Evolutionary conservation across 495 filamentous ascomycete species (phyloP), one percentile per base, ranked within the genome.

Genomic region (Neurospora discreta): DNA sequence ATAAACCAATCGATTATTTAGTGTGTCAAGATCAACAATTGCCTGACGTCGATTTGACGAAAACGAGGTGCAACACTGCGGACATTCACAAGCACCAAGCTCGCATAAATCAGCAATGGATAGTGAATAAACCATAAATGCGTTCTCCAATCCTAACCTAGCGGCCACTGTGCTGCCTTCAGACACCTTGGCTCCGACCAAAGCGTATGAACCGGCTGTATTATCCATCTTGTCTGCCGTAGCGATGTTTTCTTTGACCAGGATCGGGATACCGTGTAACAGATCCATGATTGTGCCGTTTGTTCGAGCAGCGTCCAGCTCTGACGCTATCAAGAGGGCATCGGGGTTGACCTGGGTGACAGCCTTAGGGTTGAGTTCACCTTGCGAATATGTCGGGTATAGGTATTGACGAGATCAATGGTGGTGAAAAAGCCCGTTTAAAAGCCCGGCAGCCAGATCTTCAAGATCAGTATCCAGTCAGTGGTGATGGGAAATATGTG

Each of bases 221-320:
- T 71, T 80, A 76, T 90, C 87, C 89, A 92, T 89, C 58, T 85
- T 83, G 73, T 93, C 91, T 68, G 85, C 85, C 3, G 88, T 90
- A 26, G 87, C 90, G 71, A 92, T 92, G 81, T 91, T 93, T 76
- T 90, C 86, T 79, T 92, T 92, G 77, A 92, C 85, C 15, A 92
- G 75, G 58, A 92, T 86, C 1, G 90, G 90, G 41, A 92, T 84
- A 16, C 90, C 90, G 79, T 92, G 89, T 3, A 91, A 81, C 5
- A 86, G 85, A 13, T 86, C 84, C 38, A 82, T 43, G 36, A 44
- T 40, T 0, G 42, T 69, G 4, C 77, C 73, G 9, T 70, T 68
- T 30, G 75, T 74, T 15, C 81, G 76, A 44, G 74, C 74, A 5
- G 68, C 69, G 68, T 84, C 82, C 8, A 81, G 70, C 0, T 74